Evolutionary conservation across 371 early-diverging fungal species (phyloP), one percentile per base, ranked within the genome.

Genomic region (Zancudomyces culisetae): DNA sequence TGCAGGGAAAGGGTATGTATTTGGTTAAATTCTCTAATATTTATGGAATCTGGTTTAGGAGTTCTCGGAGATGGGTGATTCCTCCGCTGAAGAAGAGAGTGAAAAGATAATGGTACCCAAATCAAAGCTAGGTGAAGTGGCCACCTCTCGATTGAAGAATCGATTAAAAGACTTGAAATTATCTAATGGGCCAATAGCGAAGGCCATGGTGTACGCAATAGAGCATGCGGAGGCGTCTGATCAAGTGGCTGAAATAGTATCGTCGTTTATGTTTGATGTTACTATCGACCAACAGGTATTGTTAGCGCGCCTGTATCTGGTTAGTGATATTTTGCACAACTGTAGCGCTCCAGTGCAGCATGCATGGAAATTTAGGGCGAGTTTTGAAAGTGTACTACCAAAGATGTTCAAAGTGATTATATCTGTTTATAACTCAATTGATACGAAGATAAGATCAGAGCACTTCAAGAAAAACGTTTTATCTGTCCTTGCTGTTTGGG

Each of bases 261-360:
- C 72, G 27, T 68, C 70, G 30, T 73, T 84, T 13, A 70, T 88
- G 46, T 51, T 78, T 12, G 50, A 77, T 4, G 60, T 74, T 1
- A 67, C 61, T 6, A 78, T 83, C 0, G 77, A 80, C 12, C 58
- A 83, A 2, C 70, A 74, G 15, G 65, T 66, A 4, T 84, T 86
- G 58, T 55, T 90, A 21, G 80, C 87, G 0, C 68, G 86, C 27
- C 64, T 94, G 18, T 81, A 80, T 57, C 65, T 92, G 10, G 72
- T 92, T 4, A 83, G 82, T 0, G 95, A 94, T 53, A 78, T 91
- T 18, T 68, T 92, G 23, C 83, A 85, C 61, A 92, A 92, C 63
- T 74, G 82, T 52, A 76, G 80, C 30, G 78, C 77, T 3, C 74
- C 76, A 12, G 72, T 90, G 0, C 78, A 85, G 8, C 82, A 83